Evolutionary conservation across 2,329 filamentous ascomycete genomes (phyloP), one percentile per base, ranked within the genome.

Genomic region (Fusarium veterinarium): DNA sequence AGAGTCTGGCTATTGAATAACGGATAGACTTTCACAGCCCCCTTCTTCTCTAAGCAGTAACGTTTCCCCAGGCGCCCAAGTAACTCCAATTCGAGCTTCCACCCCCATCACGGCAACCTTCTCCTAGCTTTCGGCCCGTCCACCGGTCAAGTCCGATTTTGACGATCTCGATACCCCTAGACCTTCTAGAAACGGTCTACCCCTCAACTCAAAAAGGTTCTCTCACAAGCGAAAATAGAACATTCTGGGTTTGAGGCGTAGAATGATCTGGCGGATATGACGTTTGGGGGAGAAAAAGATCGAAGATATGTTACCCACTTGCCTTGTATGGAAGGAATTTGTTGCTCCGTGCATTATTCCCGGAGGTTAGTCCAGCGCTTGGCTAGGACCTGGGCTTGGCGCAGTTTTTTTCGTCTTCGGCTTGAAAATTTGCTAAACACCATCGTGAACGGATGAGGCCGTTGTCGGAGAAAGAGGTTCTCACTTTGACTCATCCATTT

Each of bases 241-340:
- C 28, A 38, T 37, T 61, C 37, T 44, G 25, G 56, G 23, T 33
- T 45, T 51, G 45, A 44, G 38, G 44, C 45, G 41, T 49, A 12
- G 19, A 64, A 51, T 33, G 30, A 38, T 30, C 20, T 51, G 31
- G 45, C 20, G 60, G 31, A 28, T 33, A 64, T 64, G 56, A 64
- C 61, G 61, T 64, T 61, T 45, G 45, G 30, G 19, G 16, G 16
- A 20, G 35, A 45, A 49, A 56, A 62, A 55, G 20, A 46, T 30
- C 55, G 44, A 69, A 57, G 49, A 56, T n/a, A 42, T n/a, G 45
- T 56, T 67, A 53, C 44, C 70, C 70, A 67, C 70, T 71, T 72
- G 52, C 60, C 70, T 16, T 53, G 28, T 67, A 45, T 38, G 46
- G 66, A 67, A 72, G 46, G 19, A 37, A 49, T 23, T 63, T 57